Evolutionary conservation across 2,329 filamentous ascomycete genomes (phyloP), one percentile per base, ranked within the genome.

Genomic region (Cladosporium colombiae): DNA sequence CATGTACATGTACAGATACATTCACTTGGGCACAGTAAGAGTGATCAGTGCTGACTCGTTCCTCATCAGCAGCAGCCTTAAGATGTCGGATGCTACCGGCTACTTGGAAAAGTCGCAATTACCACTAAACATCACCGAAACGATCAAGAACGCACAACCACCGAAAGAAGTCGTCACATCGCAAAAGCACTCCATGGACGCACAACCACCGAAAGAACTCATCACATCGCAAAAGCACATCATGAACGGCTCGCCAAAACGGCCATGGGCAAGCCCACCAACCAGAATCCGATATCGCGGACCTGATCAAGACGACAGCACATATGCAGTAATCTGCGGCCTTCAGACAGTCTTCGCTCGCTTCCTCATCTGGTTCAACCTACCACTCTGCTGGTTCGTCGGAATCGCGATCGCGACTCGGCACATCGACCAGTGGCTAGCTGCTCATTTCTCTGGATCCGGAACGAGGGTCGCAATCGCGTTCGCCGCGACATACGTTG

Each of bases 311-410:
- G 61, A 63, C 50, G 61, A 63, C 50, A 56, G 33, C 33, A 56
- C 61, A 33, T 56, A 37, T 18, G 8, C 31, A 10, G 61, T 63
- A 4, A 40, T 56, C 33, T 56, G 50, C 49, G 50, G 50, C 35
- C 50, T 63, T 8, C 50, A 52, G 33, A 56, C 61, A 3, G 18
- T 63, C 5, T 25, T 44, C 35, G 61, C 61, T 40, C 50, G 61
- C 18, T 63, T 63, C 27, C 50, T 53, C 61, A n/a, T 63, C 23
- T 63, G 61, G 61, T 44, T 63, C 50, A 63, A 63, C 11, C 13
- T 63, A 31, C 50, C 61, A 21, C 37, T 63, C 23, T 44, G 49
- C 33, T 63, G 61, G 61, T 44, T 55, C 35, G 50, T 63, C 35
- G 61, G 61, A n/a, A 23, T 40, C 25, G 23, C n/a, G 8, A 31